Percentiles rank a stretch among this genome's conserved stretches.
phyloP scores from a whole-genome alignment of 2,329 filamentous ascomycete species.

The Cladophialophora yegresii region DNA sequence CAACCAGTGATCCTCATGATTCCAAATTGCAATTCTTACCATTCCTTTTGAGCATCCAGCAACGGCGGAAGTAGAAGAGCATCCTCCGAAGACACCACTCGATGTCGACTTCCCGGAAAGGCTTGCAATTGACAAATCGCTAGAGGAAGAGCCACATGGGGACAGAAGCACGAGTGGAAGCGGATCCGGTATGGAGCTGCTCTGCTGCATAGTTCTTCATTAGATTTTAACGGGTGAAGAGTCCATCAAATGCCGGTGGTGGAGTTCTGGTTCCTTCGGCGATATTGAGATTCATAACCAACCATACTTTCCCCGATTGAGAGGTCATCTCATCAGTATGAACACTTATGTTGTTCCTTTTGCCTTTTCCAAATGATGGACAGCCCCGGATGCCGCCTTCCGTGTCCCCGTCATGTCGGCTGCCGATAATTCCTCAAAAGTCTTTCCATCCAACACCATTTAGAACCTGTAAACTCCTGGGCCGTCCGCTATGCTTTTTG shows the following conservation, averaged over 20 bases:
- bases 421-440: conserved; percentile 16
- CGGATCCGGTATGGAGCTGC: background rate
- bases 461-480: background rate
- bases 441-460: conserved; percentile 10
- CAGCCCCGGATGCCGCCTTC: conserved; percentile 17
- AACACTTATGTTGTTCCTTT: conserved; percentile 1
- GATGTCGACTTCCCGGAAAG: background rate
- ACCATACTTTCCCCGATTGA: conserved; percentile 3
- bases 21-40: background rate
- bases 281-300: conserved; percentile 3
- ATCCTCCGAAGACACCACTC: background rate
- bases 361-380: conserved; percentile 22
- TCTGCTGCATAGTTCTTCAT: background rate
- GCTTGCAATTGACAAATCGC: conserved; percentile 12
- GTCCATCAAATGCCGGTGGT: background rate
- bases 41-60: background rate
- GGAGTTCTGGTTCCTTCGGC: background rate
- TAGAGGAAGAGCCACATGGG: background rate
- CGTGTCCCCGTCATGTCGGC: conserved; percentile 22
- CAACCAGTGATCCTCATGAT: background rate
- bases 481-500: conserved; percentile 25
- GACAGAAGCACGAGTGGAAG: background rate
- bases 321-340: conserved; percentile 13
- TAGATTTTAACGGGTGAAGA: background rate
- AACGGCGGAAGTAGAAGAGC: background rate